Conservation (phyloP, 2,329 filamentous ascomycete species). For the Biscogniauxia marginata region DNA sequence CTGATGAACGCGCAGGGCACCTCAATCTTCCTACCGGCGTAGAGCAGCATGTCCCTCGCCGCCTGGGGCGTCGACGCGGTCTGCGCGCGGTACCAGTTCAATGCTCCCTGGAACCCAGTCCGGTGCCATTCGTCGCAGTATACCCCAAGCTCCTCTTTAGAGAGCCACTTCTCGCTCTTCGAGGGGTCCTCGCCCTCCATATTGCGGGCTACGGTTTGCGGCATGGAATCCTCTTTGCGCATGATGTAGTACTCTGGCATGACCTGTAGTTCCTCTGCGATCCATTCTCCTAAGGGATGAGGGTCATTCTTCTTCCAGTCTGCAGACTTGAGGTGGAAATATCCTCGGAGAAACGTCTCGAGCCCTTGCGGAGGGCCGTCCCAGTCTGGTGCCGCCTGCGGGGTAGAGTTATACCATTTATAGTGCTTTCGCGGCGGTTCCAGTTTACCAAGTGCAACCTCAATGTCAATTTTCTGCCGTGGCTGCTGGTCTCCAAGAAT, state of each 20-base stretch:
- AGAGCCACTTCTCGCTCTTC: constrained; percentile 52
- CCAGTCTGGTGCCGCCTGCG: constrained; percentile 48
- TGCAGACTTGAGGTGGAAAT: constrained; percentile 67
- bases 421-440: constrained; percentile 65
- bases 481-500: constrained; percentile 36
- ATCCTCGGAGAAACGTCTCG: constrained; percentile 61
- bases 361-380: constrained; percentile 38
- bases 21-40: constrained; percentile 59
- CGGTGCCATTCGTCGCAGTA: constrained; percentile 61
- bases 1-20: constrained; percentile 62
- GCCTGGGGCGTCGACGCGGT: constrained; percentile 46
- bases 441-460: constrained; percentile 52
- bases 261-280: constrained; percentile 52
- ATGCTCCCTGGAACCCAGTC: constrained; percentile 62
- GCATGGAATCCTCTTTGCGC: constrained; percentile 57
- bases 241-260: constrained; percentile 71
- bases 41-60: constrained; percentile 54
- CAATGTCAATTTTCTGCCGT: constrained; percentile 43
- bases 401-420: constrained; percentile 63
- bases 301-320: constrained; percentile 57
- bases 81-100: constrained; percentile 67
- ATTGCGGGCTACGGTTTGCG: constrained; percentile 51
- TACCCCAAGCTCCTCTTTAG: constrained; percentile 54
- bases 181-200: constrained; percentile 52
- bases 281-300: constrained; percentile 53